Conservation (phyloP, 805 yeast genomes). For the Saturnispora silvae region DNA sequence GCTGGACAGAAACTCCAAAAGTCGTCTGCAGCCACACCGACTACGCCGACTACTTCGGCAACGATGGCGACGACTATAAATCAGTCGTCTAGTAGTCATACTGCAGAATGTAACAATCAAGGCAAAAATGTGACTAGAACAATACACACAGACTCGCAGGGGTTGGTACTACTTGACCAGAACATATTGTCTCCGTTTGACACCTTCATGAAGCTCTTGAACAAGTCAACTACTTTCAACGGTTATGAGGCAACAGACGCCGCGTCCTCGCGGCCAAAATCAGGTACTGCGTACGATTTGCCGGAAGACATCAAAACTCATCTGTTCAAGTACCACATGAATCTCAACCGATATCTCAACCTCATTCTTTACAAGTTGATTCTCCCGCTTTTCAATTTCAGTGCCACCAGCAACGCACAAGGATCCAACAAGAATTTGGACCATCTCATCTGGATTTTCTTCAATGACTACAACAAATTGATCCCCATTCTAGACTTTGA, state of each 20-base stretch:
- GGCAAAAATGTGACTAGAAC: not conserved
- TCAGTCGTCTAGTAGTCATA: not conserved
- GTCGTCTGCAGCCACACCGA: not conserved
- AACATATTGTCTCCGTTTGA: constrained; percentile 20
- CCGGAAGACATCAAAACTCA: constrained; percentile 9
- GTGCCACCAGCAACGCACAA: not conserved
- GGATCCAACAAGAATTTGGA: constrained; percentile 29
- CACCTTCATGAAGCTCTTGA: constrained; percentile 16
- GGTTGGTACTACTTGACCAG: constrained; percentile 21
- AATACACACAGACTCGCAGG: constrained; percentile 13
- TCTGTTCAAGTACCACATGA: constrained; percentile 27
- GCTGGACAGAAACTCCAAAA: not conserved
- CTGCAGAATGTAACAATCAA: too few species aligned
- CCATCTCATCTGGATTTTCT: constrained; percentile 37
- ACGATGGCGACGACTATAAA: not conserved
- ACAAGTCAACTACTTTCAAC: constrained; percentile 21
- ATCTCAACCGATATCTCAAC: constrained; percentile 26
- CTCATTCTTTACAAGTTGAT: constrained; percentile 25
- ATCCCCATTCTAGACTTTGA: constrained; percentile 47
- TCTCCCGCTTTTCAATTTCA: constrained; percentile 21
- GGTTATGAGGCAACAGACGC: constrained; percentile 18
- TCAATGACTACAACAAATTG: constrained; percentile 41
- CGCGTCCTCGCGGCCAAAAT: not conserved
- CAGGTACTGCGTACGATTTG: not conserved
- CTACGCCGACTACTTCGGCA: not conserved